A percentile compares a stretch with the other conserved stretches of the same genome.
Conservation (phyloP, 2,329 filamentous ascomycete species). For the Penicillium sp. region DNA sequence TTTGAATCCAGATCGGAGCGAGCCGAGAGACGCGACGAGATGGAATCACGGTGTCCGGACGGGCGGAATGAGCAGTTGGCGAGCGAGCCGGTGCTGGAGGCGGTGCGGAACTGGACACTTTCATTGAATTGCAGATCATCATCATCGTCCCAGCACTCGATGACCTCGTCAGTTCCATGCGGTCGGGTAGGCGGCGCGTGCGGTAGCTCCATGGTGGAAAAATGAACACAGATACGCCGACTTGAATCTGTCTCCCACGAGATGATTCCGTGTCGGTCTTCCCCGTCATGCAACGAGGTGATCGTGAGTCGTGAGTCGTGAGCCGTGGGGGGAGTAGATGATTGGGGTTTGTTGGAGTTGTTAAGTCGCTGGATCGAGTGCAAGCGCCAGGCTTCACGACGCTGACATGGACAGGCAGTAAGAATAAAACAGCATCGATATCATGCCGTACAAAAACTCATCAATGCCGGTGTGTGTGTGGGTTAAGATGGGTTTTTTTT, state of each 20-base stretch:
- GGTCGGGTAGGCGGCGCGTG: conserved; percentile 27
- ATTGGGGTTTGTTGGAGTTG: too few species aligned
- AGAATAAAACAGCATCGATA: conserved; percentile 15
- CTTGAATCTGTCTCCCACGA: not conserved
- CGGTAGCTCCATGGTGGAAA: conserved; percentile 35
- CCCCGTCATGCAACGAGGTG: too few species aligned
- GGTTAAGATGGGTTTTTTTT: too few species aligned
- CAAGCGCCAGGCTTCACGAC: conserved; percentile 18
- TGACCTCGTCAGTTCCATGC: conserved; percentile 27
- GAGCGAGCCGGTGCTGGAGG: conserved; percentile 42
- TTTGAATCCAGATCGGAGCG: conserved; percentile 75
- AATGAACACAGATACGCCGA: not conserved
- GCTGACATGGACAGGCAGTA: conserved; percentile 18
- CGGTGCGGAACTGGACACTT: conserved; percentile 41
- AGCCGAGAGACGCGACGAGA: conserved; percentile 74
- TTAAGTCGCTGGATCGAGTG: conserved; percentile 1
- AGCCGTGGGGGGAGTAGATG: too few species aligned
- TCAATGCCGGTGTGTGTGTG: too few species aligned
- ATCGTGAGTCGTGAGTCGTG: too few species aligned
- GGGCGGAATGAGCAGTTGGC: conserved; percentile 39
- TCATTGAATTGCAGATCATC: conserved; percentile 44
- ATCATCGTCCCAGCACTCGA: conserved; percentile 48
- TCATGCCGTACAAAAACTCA: conserved; percentile 21
- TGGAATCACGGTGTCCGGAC: conserved; percentile 60
- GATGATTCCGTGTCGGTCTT: not conserved